phyloP scores from a whole-genome alignment of 176 grass and related monocot species.

The Themeda triandra region DNA sequence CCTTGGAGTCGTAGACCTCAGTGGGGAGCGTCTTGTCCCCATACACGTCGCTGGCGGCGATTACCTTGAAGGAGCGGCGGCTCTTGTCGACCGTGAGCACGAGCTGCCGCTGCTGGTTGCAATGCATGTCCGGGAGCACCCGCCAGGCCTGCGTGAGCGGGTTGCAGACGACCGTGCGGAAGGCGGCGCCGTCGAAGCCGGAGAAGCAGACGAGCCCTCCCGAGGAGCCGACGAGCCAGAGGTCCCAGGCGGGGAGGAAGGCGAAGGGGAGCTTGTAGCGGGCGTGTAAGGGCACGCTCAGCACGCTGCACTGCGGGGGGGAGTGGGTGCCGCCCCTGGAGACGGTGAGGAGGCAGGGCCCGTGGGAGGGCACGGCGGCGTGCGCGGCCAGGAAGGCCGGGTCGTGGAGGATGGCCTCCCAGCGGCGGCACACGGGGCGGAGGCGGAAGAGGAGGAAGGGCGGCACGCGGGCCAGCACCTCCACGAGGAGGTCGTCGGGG shows the following conservation, averaged over 20 bases:
- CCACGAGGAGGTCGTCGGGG: conserved; percentile 77
- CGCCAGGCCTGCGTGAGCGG: conserved; percentile 78
- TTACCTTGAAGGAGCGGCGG: conserved; percentile 63
- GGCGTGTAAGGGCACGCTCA: conserved; percentile 74
- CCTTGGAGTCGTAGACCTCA: conserved; percentile 81
- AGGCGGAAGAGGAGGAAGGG: conserved; percentile 84
- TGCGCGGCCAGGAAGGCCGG: conserved; percentile 71
- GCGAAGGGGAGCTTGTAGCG: conserved; percentile 75
- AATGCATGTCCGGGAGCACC: conserved; percentile 76
- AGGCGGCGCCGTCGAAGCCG: conserved; percentile 62
- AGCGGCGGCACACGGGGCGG: conserved; percentile 66
- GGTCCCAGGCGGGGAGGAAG: conserved; percentile 86
- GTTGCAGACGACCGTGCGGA: conserved; percentile 84
- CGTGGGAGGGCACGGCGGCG: conserved; percentile 65
- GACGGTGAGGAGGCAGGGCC: conserved; percentile 85
- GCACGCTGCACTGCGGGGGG: conserved; percentile 54
- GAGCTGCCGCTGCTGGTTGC: conserved; percentile 90
- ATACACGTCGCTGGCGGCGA: conserved; percentile 76
- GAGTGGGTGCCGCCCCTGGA: conserved; percentile 28
- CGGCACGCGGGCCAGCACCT: conserved; percentile 86
- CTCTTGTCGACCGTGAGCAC: conserved; percentile 58
- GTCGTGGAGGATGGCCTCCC: conserved; percentile 61
- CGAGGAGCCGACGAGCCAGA: conserved; percentile 93
- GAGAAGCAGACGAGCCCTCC: conserved; percentile 88
- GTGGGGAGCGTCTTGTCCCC: conserved; percentile 85